Evolutionary conservation across 2,329 filamentous ascomycete genomes (phyloP), one percentile per base, ranked within the genome.

Genomic region (Verticillium nonalfalfae): DNA sequence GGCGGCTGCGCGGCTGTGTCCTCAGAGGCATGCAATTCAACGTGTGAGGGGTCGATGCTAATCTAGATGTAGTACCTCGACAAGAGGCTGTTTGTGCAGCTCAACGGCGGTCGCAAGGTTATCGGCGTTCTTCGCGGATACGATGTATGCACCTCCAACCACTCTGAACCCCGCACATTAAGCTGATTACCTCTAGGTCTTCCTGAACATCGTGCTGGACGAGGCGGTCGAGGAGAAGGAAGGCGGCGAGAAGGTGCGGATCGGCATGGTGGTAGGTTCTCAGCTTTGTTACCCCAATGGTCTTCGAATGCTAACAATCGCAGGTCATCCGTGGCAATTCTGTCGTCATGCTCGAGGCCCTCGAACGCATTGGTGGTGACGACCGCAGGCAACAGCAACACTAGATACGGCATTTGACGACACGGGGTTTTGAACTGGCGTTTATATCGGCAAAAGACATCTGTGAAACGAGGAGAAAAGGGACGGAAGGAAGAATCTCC

Each of bases 71-170:
- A 99, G 95, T 99, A 99, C 79, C 93, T 99, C 79, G 95, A 99
- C 84, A 99, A 99, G 87, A 87, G 94, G 79, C 86, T 99, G 73
- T 97, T 97, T 77, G 93, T 98, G 68, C 94, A 99, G 78, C 82
- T 99, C 60, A 99, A 99, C 78, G 95, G 95, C 73, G 97, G 93
- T 77, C 90, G 95, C 75, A 98, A 97, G 79, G 94, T 99, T 65
- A 92, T 97, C 75, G 95, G 96, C 61, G 85, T 97, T 59, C 85
- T 99, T 62, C 89, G 95, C 67, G 95, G 95, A 63, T 99, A 98
- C 77, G 95, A 99, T 87, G 95, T 97, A 79, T 67, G 89, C 40
- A 34, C 14, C 14, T 18, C 21, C 3, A 35, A 26, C 26, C 1
- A 18, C 4, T 39, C 50, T 4, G 18, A 13, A 14, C 31, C n/a